A percentile compares a stretch with the other conserved stretches of the same genome.
Evolutionary conservation across 768 basidiomycete species (phyloP).

Genomic region (Leccinum fibrillosum): DNA sequence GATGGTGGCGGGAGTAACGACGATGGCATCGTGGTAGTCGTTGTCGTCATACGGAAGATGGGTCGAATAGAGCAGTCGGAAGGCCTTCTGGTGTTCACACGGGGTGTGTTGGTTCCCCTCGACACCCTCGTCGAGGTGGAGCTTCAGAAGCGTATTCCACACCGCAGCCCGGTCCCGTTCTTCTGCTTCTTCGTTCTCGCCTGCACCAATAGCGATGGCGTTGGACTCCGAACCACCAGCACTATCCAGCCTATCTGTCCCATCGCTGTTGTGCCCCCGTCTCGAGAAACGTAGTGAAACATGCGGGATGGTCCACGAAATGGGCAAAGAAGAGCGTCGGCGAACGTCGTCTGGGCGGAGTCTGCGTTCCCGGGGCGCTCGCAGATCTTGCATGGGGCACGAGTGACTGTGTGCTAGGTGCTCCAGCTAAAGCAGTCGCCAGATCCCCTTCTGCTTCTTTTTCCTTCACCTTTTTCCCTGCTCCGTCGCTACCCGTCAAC

Average conservation of each 20-base stretch:
- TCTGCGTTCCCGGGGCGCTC: constrained; percentile 16
- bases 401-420: constrained; percentile 22
- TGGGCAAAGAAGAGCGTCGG: constrained; percentile 90
- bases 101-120: constrained; percentile 21
- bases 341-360: constrained; percentile 58
- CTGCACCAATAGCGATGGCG: constrained; percentile 11
- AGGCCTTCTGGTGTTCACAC: constrained; percentile 52
- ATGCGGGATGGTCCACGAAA: constrained; percentile 83
- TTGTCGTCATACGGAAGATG: constrained; percentile 65
- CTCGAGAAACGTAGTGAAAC: constrained; percentile 88
- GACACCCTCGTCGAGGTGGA: constrained; percentile 63
- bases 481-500: constrained; percentile 32
- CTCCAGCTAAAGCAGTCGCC: constrained; percentile 17
- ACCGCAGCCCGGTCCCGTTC: constrained; percentile 74
- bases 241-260: constrained; percentile 58
- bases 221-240: constrained; percentile 8
- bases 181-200: constrained; percentile 49
- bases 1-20: neutral
- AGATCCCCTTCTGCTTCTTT: constrained; percentile 19
- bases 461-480: constrained; percentile 17
- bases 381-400: constrained; percentile 6
- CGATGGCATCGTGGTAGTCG: too few relatives aligned
- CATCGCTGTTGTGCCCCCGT: constrained; percentile 77
- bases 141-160: constrained; percentile 94
- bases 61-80: constrained; percentile 61